These are phyloP conservation scores for Salix arbutifolia DNA, from an alignment of 345 rosid species.

Conservation along the genomic window DNA sequence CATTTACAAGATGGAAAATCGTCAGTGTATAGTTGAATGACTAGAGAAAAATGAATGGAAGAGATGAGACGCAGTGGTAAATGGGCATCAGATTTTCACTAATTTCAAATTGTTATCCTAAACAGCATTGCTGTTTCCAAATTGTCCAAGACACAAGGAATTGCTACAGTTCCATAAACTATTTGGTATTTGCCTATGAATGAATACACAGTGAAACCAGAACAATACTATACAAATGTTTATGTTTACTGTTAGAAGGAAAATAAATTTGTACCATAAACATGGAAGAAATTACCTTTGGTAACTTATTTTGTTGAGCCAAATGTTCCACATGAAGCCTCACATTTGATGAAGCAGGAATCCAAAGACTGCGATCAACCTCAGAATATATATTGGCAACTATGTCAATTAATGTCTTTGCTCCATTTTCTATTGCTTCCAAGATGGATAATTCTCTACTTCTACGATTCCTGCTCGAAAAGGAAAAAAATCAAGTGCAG, in stretches of 20 bases:
- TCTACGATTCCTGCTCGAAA: constrained; percentile 52
- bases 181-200: too few species aligned
- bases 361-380: constrained; percentile 61
- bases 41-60: background rate
- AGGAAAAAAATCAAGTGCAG: constrained; percentile 6
- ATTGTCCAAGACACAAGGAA: background rate
- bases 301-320: constrained; percentile 55
- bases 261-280: constrained; percentile 2
- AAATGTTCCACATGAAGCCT: constrained; percentile 82
- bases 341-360: constrained; percentile 61
- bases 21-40: background rate
- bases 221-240: too few species aligned
- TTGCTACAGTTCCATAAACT: background rate
- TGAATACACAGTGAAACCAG: background rate
- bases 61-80: constrained; percentile 21
- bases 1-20: background rate
- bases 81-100: background rate
- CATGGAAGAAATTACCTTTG: constrained; percentile 48
- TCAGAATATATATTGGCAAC: constrained; percentile 60
- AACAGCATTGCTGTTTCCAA: background rate
- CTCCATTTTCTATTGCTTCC: constrained; percentile 73
- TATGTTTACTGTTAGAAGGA: background rate
- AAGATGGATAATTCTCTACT: constrained; percentile 61
- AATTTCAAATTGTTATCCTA: too few species aligned
- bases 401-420: constrained; percentile 57